Evolutionary conservation across 441 rosid species (phyloP), one percentile per base, ranked within the genome.

Genomic region (Bocquillonia castaneifolia): DNA sequence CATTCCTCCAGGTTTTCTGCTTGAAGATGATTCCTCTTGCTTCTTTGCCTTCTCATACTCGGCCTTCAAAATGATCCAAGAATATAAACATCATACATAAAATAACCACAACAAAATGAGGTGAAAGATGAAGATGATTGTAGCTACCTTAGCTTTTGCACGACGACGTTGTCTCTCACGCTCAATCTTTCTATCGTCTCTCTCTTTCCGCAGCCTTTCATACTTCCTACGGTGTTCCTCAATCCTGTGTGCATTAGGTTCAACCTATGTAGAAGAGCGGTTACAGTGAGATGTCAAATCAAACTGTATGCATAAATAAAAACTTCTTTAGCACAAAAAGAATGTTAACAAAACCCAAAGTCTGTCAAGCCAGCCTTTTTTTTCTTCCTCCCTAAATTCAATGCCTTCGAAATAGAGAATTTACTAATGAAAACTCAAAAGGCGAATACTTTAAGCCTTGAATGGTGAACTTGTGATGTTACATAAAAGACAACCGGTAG

Each of bases 161-260:
- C 96, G 96, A 42, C 91, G 87, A 45, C 80, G 85, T 52, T 58
- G 88, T 74, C 96, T 83, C 65, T 87, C 97, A 45, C 82, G 83
- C 70, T 88, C 93, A 74, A 73, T 80, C 77, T 84, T 92, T 63
- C 91, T 91, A 42, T 92, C 96, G 48, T 84, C 93, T 66, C 86
- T 81, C 77, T 94, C 97, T 81, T 84, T 94, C 17, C 74, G 77
- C 77, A 94, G 59, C 71, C 96, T 88, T 52, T 91, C 97, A 78
- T 93, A 91, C 84, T 93, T 93, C 80, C 96, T 82, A 25, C 84
- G 89, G 75, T 94, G 99, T 82, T 94, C 97, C 78, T 94, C 96
- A 61, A 94, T 82, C 74, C 74, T 88, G 60, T 84, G 97, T 5
- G 87, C 91, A 68, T 94, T 91, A 20, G 99, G 97, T 71, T 94